phyloP scores from a whole-genome alignment of 1,139 yeast genomes.

The Diutina mesorugosa region DNA sequence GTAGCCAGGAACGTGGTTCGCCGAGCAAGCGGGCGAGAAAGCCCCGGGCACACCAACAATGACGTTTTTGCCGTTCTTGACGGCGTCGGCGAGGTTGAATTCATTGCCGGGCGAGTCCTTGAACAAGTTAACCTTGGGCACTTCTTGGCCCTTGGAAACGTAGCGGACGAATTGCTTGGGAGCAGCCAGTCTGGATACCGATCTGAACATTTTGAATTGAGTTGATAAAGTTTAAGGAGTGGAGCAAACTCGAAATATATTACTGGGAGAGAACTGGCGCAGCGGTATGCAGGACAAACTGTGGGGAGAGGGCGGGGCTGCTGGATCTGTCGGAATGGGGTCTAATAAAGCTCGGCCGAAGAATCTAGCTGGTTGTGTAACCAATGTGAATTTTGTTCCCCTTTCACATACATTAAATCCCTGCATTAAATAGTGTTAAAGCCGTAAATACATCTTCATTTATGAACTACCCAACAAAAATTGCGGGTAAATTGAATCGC shows the following conservation, averaged over 20 bases:
- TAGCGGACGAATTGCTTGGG: neutral
- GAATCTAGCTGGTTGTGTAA: neutral
- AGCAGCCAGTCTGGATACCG: neutral
- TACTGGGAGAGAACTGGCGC: neutral
- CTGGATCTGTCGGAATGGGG: neutral
- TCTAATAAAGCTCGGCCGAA: neutral
- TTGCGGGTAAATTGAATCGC: no score
- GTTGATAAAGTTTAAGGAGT: neutral
- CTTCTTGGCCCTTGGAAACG: slow-evolving; percentile 7
- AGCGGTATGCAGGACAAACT: neutral
- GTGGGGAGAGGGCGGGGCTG: neutral
- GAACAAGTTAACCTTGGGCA: slow-evolving; percentile 45
- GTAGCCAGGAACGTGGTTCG: slow-evolving; percentile 71
- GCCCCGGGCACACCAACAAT: slow-evolving; percentile 88
- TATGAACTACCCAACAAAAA: no score
- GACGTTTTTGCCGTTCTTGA: slow-evolving; percentile 39
- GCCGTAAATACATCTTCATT: no score
- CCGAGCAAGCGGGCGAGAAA: slow-evolving; percentile 76
- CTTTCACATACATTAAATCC: neutral
- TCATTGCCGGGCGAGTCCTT: slow-evolving; percentile 61
- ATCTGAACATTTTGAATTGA: neutral
- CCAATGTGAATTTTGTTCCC: neutral
- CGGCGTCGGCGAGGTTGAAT: slow-evolving; percentile 46
- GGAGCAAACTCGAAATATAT: neutral
- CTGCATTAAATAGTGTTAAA: neutral